Evolutionary conservation across 352 stramenopile species (phyloP), one percentile per base, ranked within the genome.

Genomic region (Phytophthora sp.): DNA sequence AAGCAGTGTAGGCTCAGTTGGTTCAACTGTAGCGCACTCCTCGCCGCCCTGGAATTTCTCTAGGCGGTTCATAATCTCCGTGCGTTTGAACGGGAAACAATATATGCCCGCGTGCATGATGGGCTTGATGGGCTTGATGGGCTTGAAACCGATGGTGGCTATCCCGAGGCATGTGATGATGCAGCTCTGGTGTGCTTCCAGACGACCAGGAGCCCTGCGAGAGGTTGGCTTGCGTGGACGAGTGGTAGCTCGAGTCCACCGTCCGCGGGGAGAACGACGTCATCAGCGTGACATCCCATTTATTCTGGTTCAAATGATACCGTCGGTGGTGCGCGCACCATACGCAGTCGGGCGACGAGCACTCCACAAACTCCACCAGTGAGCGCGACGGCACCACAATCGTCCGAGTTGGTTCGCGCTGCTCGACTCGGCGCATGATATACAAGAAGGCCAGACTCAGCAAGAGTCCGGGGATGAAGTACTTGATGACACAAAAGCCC

Each of bases 331-430:
- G 79, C 4, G 79, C 77, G 57, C 82, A 91, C 82, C 82, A 91
- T 37, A 89, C 79, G 34, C 82, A 91, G 45, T 77, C 67, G 6
- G 82, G 74, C 30, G 79, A 84, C 11, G 79, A 77, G 31, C 82
- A 91, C 67, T 89, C 82, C 54, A 89, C 79, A 61, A 89, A 91
- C 56, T 91, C 82, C 20, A 91, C 76, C 5, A 91, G 64, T 27
- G 76, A 82, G 12, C 48, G 70, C 11, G 72, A 69, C 10, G 79
- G 76, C 51, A 83, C 52, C n/a, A 87, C 67, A 18, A 88, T 62
- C 32, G 84, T 69, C 24, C 79, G 62, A 26, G 74, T 72, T 10
- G 77, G 76, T 18, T 87, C 77, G 10, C 74, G 77, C 65, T 88
- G 77, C 56, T 91, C 77, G 13, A 91, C 78, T 12, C 82, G 77